Evolutionary conservation across 768 basidiomycete genomes (phyloP), one percentile per base, ranked within the genome.

Genomic region (Fistulinella prunicolor): DNA sequence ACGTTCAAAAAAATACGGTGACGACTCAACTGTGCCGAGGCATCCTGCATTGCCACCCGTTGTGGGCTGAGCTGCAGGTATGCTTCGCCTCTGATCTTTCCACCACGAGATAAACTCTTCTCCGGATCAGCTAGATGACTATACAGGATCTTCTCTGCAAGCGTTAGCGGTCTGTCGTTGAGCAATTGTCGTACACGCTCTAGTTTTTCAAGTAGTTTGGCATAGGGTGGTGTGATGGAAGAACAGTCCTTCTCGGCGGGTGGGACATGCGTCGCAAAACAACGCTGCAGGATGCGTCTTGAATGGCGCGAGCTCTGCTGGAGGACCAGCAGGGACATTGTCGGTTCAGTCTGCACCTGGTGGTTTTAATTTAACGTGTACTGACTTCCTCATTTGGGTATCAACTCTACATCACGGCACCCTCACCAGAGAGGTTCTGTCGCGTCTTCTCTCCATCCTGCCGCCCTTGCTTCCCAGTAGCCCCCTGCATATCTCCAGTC

Each of bases 81-180:
- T 8, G 83, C 76, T 65, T 94, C 83, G 17, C 94, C 95, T 58
- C 94, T 77, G 34, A 92, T 76, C 55, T 78, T 83, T 24, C 82
- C 80, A 23, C 80, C 80, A 38, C 78, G 69, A 29, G 78, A 77
- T 39, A 94, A 69, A 45, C 74, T 82, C 59, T 83, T 81, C 48
- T 85, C 80, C 4, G 91, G 90, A 57, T 95, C 80, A 53, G 81
- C 70, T 46, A 97, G 73, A 70, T 99, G 96, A 59, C 90, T 86
- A 70, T 96, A 98, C 24, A 99, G 76, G 36, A 98, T 94, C 77
- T 99, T 99, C 70, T 99, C 96, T 19, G 94, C 87, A n/a, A 99
- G 76, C 3, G 94, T 92, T 46, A 99, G 72, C 30, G 94, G 94
- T 45, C 85, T 75, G 56, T 82, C 75, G 56, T 75, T 70, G 47